Evolutionary conservation across 805 yeast species (phyloP).

Genomic region (Soucietia sequanensis): DNA sequence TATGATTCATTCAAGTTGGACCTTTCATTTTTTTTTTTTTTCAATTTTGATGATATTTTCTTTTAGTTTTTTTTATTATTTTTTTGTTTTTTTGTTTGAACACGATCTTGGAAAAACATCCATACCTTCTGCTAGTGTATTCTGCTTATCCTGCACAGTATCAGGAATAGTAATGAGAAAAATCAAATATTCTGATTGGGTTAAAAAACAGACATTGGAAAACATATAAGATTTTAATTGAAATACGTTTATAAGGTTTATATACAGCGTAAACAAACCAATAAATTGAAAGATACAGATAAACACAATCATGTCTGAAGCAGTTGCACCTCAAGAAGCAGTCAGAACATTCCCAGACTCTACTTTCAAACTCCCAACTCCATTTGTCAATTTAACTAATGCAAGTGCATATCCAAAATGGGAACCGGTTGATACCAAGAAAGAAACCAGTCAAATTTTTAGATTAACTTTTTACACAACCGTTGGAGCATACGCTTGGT

Average conservation of each 20-base stretch:
- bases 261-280: too few species aligned
- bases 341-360: conserved; percentile 29
- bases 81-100: too few species aligned
- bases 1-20: too few species aligned
- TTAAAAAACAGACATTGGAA: conserved; percentile 5
- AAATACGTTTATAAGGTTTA: too few species aligned
- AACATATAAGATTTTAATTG: too few species aligned
- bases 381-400: conserved; percentile 38
- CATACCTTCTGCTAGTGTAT: too few species aligned
- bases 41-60: too few species aligned
- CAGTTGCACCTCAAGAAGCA: conserved; percentile 3
- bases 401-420: conserved; percentile 46
- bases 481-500: conserved; percentile 48
- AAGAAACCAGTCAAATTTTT: conserved; percentile 47
- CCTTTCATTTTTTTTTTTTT: too few species aligned
- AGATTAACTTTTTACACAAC: conserved; percentile 47
- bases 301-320: conserved; percentile 18
- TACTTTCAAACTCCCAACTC: conserved; percentile 40
- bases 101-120: too few species aligned
- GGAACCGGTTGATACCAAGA: conserved; percentile 56
- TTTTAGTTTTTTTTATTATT: too few species aligned
- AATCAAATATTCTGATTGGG: conserved; percentile 9
- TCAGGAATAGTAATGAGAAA: conserved; percentile 2
- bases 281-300: background rate
- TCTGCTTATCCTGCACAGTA: conserved; percentile 1